Evolutionary conservation across 768 basidiomycete species (phyloP).

Genomic region (Mycena pura): DNA sequence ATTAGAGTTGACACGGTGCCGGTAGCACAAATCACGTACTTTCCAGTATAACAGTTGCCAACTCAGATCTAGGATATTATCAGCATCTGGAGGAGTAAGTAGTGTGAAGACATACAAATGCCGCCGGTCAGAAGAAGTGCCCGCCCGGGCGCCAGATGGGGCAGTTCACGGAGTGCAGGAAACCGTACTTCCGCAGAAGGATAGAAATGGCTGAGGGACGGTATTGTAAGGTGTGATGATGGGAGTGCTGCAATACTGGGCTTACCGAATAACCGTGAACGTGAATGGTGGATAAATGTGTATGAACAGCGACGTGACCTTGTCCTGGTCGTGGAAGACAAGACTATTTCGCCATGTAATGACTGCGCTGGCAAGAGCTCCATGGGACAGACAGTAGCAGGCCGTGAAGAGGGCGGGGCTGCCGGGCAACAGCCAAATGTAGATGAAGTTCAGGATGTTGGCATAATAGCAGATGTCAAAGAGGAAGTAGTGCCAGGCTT

Average conservation of each 20-base stretch:
- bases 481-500: slow-evolving; percentile 90
- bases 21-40: slow-evolving; percentile 43
- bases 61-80: slow-evolving; percentile 66
- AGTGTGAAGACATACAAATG: slow-evolving; percentile 68
- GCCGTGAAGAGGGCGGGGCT: slow-evolving; percentile 85
- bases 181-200: slow-evolving; percentile 80
- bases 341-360: slow-evolving; percentile 99
- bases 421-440: slow-evolving; percentile 87
- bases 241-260: not conserved
- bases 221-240: not conserved
- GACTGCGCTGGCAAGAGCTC: slow-evolving; percentile 90
- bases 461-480: slow-evolving; percentile 94
- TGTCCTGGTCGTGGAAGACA: slow-evolving; percentile 97
- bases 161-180: slow-evolving; percentile 80
- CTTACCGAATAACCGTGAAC: slow-evolving; percentile 89
- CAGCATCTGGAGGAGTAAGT: slow-evolving; percentile 8
- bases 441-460: slow-evolving; percentile 90
- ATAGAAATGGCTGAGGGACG: slow-evolving; percentile 78
- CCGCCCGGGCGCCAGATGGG: slow-evolving; percentile 69
- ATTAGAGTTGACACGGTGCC: not conserved
- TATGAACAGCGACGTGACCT: slow-evolving; percentile 93
- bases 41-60: slow-evolving; percentile 98
- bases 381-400: slow-evolving; percentile 92
- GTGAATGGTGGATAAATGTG: slow-evolving; percentile 93
- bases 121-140: slow-evolving; percentile 82